phyloP scores from a whole-genome alignment of 2,329 filamentous ascomycete species.

The Hirsutella rhossiliensis region DNA sequence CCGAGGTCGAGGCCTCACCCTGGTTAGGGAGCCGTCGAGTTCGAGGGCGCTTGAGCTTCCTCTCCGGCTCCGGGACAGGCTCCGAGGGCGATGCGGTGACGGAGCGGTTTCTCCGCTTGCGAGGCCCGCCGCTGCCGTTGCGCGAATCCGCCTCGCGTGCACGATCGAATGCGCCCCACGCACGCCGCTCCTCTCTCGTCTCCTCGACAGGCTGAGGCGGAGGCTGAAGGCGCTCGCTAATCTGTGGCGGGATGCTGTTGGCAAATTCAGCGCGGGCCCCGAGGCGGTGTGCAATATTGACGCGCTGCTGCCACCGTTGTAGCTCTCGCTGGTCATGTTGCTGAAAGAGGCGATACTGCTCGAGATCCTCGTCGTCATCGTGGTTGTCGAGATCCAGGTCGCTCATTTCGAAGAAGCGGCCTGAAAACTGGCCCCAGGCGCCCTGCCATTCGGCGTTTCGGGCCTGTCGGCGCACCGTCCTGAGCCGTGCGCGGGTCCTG shows the following conservation, averaged over 20 bases:
- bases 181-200: slow-evolving; percentile 66
- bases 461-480: slow-evolving; percentile 44
- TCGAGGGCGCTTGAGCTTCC: slow-evolving; percentile 78
- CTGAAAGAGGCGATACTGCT: slow-evolving; percentile 41
- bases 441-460: slow-evolving; percentile 81
- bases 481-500: slow-evolving; percentile 46
- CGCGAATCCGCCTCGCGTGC: slow-evolving; percentile 57
- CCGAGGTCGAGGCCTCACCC: slow-evolving; percentile 33
- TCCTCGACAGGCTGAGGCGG: slow-evolving; percentile 48
- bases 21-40: slow-evolving; percentile 51
- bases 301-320: slow-evolving; percentile 71
- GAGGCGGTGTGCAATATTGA: slow-evolving; percentile 69
- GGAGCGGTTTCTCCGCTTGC: slow-evolving; percentile 66
- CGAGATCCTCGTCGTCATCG: slow-evolving; percentile 53
- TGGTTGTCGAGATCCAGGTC: slow-evolving; percentile 28
- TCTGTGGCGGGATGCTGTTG: slow-evolving; percentile 41
- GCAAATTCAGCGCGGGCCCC: slow-evolving; percentile 64
- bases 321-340: slow-evolving; percentile 45
- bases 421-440: slow-evolving; percentile 60
- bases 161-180: slow-evolving; percentile 86
- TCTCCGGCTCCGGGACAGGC: slow-evolving; percentile 57
- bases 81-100: slow-evolving; percentile 60
- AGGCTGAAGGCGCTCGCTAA: slow-evolving; percentile 51
- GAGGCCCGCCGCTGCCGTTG: slow-evolving; percentile 29
- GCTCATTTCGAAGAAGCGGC: slow-evolving; percentile 46